Evolutionary conservation across 169 alveolate genomes (phyloP).

Genomic region (Plasmodium fragile): DNA sequence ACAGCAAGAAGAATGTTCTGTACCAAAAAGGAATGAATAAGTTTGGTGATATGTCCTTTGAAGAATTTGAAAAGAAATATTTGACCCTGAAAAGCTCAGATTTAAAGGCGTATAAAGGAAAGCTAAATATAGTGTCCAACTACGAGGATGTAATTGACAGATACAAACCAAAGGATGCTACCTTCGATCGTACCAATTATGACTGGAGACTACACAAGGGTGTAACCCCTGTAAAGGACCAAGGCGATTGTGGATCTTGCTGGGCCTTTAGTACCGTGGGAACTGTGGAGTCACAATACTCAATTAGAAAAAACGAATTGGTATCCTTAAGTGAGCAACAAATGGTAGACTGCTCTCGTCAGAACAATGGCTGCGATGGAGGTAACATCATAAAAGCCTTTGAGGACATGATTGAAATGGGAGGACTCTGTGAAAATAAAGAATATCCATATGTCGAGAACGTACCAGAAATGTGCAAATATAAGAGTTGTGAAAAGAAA

Average conservation of each 20-base stretch:
- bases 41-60: slow-evolving; percentile 77
- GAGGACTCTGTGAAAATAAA: slow-evolving; percentile 77
- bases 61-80: slow-evolving; percentile 65
- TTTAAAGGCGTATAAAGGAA: not conserved
- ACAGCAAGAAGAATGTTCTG: slow-evolving; percentile 13
- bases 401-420: slow-evolving; percentile 83
- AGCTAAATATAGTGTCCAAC: not conserved
- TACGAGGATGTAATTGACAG: slow-evolving; percentile 25
- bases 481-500: slow-evolving; percentile 51
- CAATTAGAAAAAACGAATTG: slow-evolving; percentile 32
- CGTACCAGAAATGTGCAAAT: slow-evolving; percentile 32
- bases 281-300: slow-evolving; percentile 81
- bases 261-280: slow-evolving; percentile 91
- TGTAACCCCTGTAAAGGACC: slow-evolving; percentile 84
- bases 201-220: slow-evolving; percentile 86
- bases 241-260: slow-evolving; percentile 90
- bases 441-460: slow-evolving; percentile 84
- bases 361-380: slow-evolving; percentile 87
- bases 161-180: not conserved
- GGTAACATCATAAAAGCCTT: slow-evolving; percentile 88
- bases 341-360: slow-evolving; percentile 87
- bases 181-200: slow-evolving; percentile 9
- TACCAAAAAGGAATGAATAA: slow-evolving; percentile 75
- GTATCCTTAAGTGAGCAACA: slow-evolving; percentile 89
- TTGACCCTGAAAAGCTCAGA: not conserved